These are phyloP conservation scores for Lentinula lateritia DNA, from an alignment of 768 basidiomycete genomes.

Conservation along the genomic window DNA sequence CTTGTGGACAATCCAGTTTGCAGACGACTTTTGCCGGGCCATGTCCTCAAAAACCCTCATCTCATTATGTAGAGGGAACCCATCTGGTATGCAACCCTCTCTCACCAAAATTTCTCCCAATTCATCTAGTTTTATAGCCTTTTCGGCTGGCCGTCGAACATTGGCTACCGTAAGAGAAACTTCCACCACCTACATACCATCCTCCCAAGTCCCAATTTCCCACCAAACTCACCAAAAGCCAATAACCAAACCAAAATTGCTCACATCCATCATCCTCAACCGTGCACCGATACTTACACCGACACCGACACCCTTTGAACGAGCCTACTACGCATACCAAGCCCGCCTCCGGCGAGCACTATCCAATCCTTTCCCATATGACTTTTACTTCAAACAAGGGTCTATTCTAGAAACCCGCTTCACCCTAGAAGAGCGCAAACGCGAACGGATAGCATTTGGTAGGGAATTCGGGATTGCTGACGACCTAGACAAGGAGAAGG, in stretches of 20 bases:
- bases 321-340: slow-evolving; percentile 81
- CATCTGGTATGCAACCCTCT: slow-evolving; percentile 18
- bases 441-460: slow-evolving; percentile 75
- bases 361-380: slow-evolving; percentile 81
- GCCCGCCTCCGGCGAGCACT: slow-evolving; percentile 77
- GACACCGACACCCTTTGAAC: slow-evolving; percentile 67
- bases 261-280: slow-evolving; percentile 69
- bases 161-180: slow-evolving; percentile 36
- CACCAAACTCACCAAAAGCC: slow-evolving; percentile 17
- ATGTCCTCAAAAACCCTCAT: slow-evolving; percentile 30
- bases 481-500: slow-evolving; percentile 38
- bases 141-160: slow-evolving; percentile 24
- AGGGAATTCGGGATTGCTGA: slow-evolving; percentile 44
- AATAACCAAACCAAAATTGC: slow-evolving; percentile 35
- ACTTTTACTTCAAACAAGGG: slow-evolving; percentile 93
- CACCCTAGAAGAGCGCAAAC: slow-evolving; percentile 64
- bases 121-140: neutral
- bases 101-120: neutral
- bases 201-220: slow-evolving; percentile 1
- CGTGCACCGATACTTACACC: slow-evolving; percentile 73
- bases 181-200: slow-evolving; percentile 5
- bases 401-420: slow-evolving; percentile 81
- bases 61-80: slow-evolving; percentile 23
- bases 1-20: neutral
- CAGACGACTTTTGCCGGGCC: neutral